phyloP scores from a whole-genome alignment of 495 filamentous ascomycete genomes.

The Cairneyella variabilis region DNA sequence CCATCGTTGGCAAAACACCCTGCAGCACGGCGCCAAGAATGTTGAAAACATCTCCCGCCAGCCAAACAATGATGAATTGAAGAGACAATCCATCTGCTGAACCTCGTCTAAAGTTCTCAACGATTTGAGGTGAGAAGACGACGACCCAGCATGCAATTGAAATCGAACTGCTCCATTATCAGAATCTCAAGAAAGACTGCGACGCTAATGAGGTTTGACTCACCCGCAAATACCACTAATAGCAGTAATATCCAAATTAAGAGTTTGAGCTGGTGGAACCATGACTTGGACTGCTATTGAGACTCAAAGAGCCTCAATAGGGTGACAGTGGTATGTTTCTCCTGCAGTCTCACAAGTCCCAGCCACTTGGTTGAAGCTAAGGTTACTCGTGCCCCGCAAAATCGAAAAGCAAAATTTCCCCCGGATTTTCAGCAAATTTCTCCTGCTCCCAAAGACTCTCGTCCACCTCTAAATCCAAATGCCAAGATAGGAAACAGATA shows the following conservation, averaged over 20 bases:
- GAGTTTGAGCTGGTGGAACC: slow-evolving; percentile 26
- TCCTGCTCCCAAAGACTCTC: no score
- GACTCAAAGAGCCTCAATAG: not conserved
- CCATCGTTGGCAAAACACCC: slow-evolving; percentile 92
- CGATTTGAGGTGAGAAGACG: slow-evolving; percentile 94
- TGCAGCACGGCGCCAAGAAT: slow-evolving; percentile 91
- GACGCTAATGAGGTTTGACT: no score
- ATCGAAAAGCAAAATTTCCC: no score
- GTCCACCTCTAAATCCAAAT: no score
- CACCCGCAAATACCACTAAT: slow-evolving; percentile 87
- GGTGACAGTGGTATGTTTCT: no score
- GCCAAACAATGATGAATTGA: slow-evolving; percentile 86
- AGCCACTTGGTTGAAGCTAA: no score
- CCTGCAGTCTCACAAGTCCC: no score
- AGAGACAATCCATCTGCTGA: slow-evolving; percentile 89
- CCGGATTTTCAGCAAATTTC: no score
- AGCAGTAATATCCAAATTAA: slow-evolving; percentile 76
- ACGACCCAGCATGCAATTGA: slow-evolving; percentile 98
- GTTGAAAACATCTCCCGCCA: slow-evolving; percentile 94
- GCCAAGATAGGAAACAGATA: no score
- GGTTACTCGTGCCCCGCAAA: no score
- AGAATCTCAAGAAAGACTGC: no score
- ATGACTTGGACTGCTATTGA: slow-evolving; percentile 1
- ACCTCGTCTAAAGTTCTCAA: slow-evolving; percentile 85
- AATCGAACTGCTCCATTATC: slow-evolving; percentile 74